These are phyloP conservation scores for Nemania sp. DNA, from an alignment of 2,329 filamentous ascomycete species.

Conservation along the genomic window DNA sequence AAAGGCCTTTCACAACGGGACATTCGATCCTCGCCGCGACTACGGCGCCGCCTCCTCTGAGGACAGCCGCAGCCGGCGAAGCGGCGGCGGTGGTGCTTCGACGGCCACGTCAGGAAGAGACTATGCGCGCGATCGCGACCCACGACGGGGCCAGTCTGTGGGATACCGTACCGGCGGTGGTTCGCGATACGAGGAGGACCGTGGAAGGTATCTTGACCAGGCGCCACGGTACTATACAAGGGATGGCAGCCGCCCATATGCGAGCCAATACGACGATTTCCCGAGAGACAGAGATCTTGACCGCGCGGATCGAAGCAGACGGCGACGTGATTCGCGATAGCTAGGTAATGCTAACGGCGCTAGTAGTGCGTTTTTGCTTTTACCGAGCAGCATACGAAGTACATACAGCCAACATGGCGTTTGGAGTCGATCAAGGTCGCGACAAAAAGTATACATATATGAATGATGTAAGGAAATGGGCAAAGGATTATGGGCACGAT, in stretches of 20 bases:
- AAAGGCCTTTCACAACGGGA: slow-evolving; percentile 15
- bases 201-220: slow-evolving; percentile 25
- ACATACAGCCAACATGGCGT: too few relatives aligned
- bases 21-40: slow-evolving; percentile 8
- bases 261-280: slow-evolving; percentile 24
- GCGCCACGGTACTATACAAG: slow-evolving; percentile 20
- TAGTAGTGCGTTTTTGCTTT: too few relatives aligned
- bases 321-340: slow-evolving; percentile 34
- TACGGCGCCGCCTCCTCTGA: not conserved
- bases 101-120: not conserved
- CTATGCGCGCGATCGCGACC: slow-evolving; percentile 1
- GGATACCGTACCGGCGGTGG: slow-evolving; percentile 3
- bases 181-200: slow-evolving; percentile 25
- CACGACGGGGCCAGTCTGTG: slow-evolving; percentile 16
- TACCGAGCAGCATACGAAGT: too few relatives aligned
- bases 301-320: slow-evolving; percentile 22
- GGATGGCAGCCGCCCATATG: slow-evolving; percentile 22
- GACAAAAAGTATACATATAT: too few relatives aligned
- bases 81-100: not conserved
- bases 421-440: too few relatives aligned
- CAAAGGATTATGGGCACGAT: too few relatives aligned
- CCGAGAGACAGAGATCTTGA: slow-evolving; percentile 12
- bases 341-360: not conserved
- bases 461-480: too few relatives aligned
- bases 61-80: not conserved